Evolutionary conservation across 2,329 filamentous ascomycete genomes (phyloP), one percentile per base, ranked within the genome.

Genomic region (Emergomyces orientalis): DNA sequence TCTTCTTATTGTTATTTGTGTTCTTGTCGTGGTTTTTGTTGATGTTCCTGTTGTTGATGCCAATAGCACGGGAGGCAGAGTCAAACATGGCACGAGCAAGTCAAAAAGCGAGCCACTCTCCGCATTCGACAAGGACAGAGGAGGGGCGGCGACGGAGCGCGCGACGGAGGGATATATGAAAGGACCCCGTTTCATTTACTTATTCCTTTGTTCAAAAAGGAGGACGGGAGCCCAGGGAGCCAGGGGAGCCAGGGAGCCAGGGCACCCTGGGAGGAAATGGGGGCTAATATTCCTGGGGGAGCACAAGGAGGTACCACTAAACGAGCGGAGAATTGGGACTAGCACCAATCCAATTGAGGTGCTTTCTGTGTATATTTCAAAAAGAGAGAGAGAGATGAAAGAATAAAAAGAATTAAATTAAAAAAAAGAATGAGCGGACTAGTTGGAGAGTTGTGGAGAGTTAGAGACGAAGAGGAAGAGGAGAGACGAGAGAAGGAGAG

Each of bases 91-190:
- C 61, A 63, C 45, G 61, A 58, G 61, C n/a, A 22, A 54, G 54
- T 34, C 54, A 34, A 43, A 45, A 27, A 30, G 34, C 30, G n/a
- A 55, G 34, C 55, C 54, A 61, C 60, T 62, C 62, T 65, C 62
- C 62, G 61, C 65, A 66, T 58, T 63, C 63, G 55, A 60, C 63
- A 58, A 65, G 62, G 65, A 59, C 25, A 11, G 39, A 14, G 60
- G 65, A 65, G 62, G 60, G 59, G 49, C 34, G 52, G 58, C 19
- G 52, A 39, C 27, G 57, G 63, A 62, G 55, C 32, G 60, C 60
- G 32, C 25, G 59, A 47, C 27, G 51, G 51, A 62, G 51, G 60
- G 22, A 47, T 59, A 45, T 58, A 59, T 45, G 56, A 47, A 59
- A 45, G 56, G 6, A 47, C 17, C 25, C 56, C 41, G 30, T 41